Evolutionary conservation across 768 basidiomycete genomes (phyloP).

Genomic region (Boletus bicolor): DNA sequence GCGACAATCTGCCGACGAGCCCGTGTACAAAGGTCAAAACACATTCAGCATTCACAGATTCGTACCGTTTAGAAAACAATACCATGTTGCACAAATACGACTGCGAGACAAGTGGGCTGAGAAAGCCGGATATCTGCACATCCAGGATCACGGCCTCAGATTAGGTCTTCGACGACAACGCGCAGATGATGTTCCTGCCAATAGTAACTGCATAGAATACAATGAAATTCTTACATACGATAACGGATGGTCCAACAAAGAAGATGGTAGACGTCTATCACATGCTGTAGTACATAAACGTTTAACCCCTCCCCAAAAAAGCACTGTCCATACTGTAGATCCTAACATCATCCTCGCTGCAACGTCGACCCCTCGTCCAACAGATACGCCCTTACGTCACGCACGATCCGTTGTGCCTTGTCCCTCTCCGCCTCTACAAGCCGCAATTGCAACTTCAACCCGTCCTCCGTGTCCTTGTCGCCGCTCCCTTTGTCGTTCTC

Average conservation of each 20-base stretch:
- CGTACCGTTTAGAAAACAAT: no score
- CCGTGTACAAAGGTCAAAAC: no score
- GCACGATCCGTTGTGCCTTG: conserved; percentile 12
- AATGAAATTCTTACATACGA: not conserved
- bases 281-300: not conserved
- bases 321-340: not conserved
- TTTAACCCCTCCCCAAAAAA: not conserved
- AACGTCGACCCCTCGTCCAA: conserved; percentile 4
- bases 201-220: not conserved
- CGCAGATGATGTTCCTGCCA: no score
- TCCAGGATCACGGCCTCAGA: no score
- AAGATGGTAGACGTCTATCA: not conserved
- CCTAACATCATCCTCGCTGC: not conserved
- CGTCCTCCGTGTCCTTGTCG: conserved; percentile 2
- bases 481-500: not conserved
- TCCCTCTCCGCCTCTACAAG: conserved; percentile 23
- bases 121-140: no score
- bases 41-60: no score
- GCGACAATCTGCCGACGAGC: no score
- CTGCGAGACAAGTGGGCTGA: no score
- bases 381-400: conserved; percentile 16
- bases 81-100: no score
- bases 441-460: conserved; percentile 10
- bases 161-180: no score
- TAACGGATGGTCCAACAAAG: not conserved